A percentile compares a stretch with the other conserved stretches of the same genome.
Evolutionary conservation across 192 early-diverging fungal genomes (phyloP).

Genomic region (Paraglomus brasilianum): DNA sequence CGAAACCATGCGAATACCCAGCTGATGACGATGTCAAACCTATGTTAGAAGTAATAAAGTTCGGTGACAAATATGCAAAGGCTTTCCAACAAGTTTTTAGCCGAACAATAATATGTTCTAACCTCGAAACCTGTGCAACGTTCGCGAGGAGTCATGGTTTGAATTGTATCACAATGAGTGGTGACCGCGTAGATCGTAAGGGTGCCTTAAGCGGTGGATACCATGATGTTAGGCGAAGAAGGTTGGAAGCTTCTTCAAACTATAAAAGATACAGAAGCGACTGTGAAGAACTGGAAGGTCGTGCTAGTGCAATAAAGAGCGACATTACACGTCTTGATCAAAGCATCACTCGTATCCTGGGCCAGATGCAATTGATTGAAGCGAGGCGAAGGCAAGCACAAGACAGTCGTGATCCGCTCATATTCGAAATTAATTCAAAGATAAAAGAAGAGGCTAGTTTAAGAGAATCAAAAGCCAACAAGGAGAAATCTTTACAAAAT

Average conservation of each 20-base stretch:
- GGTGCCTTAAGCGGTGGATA: conserved; percentile 93
- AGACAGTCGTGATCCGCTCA: conserved; percentile 58
- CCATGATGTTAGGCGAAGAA: conserved; percentile 67
- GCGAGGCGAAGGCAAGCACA: conserved; percentile 51
- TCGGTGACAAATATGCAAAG: conserved; percentile 63
- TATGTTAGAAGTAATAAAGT: conserved; percentile 77
- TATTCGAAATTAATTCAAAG: conserved; percentile 56
- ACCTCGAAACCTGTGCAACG: conserved; percentile 73
- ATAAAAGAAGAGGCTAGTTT: conserved; percentile 62
- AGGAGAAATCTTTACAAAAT: conserved; percentile 51
- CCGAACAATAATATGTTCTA: conserved; percentile 82
- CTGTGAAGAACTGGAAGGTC: conserved; percentile 42
- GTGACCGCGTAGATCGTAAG: conserved; percentile 86
- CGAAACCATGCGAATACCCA: conserved; percentile 59
- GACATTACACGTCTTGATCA: conserved; percentile 61
- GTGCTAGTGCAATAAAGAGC: conserved; percentile 46
- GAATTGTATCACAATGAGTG: conserved; percentile 87
- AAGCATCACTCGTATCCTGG: conserved; percentile 58
- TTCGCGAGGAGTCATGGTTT: conserved; percentile 77
- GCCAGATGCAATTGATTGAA: conserved; percentile 55
- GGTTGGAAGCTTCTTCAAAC: conserved; percentile 70
- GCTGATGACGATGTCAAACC: conserved; percentile 71
- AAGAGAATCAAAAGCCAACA: conserved; percentile 47
- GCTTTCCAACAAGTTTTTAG: conserved; percentile 94
- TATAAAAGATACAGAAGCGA: conserved; percentile 52